Percentiles rank a stretch among this genome's conserved stretches.
Conservation (phyloP, 2,329 filamentous ascomycete species). For the Rugonectria rugulosa region DNA sequence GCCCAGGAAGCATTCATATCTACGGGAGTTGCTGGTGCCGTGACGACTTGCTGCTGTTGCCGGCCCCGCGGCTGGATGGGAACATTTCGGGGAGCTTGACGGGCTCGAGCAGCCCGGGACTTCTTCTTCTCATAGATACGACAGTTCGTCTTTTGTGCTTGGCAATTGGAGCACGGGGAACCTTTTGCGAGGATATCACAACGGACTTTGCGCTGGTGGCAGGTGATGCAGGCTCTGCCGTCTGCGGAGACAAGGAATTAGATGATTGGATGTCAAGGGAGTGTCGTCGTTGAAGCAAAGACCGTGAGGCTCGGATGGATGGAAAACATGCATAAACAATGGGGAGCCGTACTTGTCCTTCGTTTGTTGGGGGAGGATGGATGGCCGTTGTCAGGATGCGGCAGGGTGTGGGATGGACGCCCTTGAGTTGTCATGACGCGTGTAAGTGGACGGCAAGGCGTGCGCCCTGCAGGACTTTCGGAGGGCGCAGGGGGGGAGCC, state of each 20-base stretch:
- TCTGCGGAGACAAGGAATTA: constrained; percentile 32
- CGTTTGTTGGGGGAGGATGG: constrained; percentile 6
- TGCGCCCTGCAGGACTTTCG: neutral
- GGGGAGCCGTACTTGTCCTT: constrained; percentile 15
- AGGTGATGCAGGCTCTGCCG: constrained; percentile 54
- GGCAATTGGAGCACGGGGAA: constrained; percentile 57
- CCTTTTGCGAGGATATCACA: constrained; percentile 58
- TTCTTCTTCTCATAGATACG: constrained; percentile 58
- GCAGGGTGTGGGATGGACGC: constrained; percentile 1
- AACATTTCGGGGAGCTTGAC: constrained; percentile 42
- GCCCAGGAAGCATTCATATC: constrained; percentile 22
- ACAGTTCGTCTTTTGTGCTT: constrained; percentile 51
- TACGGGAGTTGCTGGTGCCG: constrained; percentile 33
- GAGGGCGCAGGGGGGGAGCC: no score
- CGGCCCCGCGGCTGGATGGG: constrained; percentile 55
- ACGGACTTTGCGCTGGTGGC: constrained; percentile 59
- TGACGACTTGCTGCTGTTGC: constrained; percentile 46
- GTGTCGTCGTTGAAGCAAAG: neutral
- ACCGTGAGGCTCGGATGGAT: neutral
- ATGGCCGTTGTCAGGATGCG: neutral
- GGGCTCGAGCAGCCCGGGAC: constrained; percentile 44
- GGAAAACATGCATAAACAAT: neutral
- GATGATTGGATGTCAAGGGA: neutral
- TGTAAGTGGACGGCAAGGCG: neutral
- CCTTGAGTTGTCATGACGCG: constrained; percentile 9